phyloP scores from a whole-genome alignment of 2,329 filamentous ascomycete species.

The Botrytis elliptica region DNA sequence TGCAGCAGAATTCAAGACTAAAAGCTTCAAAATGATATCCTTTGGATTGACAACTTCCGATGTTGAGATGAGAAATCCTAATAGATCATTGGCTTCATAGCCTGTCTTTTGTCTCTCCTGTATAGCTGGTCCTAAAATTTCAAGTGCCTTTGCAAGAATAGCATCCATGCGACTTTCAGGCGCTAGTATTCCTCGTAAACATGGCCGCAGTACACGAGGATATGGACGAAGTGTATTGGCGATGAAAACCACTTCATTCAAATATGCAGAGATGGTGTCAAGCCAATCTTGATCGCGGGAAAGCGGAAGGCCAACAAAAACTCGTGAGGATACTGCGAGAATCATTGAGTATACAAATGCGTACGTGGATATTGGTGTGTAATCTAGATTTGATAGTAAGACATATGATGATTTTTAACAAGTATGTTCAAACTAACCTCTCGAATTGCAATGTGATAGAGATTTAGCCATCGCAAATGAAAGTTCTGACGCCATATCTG shows the following conservation, averaged over 20 bases:
- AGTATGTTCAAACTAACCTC: background rate
- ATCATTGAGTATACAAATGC: background rate
- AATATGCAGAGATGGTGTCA: conserved; percentile 7
- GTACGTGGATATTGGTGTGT: background rate
- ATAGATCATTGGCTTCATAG: conserved; percentile 1
- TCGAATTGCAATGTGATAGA: background rate
- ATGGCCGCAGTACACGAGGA: background rate
- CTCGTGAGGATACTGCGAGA: conserved; percentile 19
- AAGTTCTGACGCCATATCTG: conserved; percentile 13
- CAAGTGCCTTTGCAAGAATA: conserved; percentile 3
- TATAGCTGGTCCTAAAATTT: conserved; percentile 3
- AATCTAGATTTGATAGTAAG: background rate
- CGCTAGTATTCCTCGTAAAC: background rate
- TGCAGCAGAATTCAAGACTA: background rate
- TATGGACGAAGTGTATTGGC: background rate
- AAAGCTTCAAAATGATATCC: conserved; percentile 4
- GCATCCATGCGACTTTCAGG: conserved; percentile 14
- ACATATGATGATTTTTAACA: background rate
- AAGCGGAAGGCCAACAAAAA: conserved; percentile 33
- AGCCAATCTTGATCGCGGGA: conserved; percentile 34
- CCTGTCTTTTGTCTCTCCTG: background rate
- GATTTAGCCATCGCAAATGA: background rate
- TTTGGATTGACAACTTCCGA: background rate
- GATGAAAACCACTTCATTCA: background rate
- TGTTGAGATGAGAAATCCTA: conserved; percentile 1